These are phyloP conservation scores for Arxiozyma heterogenica DNA, from an alignment of 1,139 yeast species.

Conservation along the genomic window DNA sequence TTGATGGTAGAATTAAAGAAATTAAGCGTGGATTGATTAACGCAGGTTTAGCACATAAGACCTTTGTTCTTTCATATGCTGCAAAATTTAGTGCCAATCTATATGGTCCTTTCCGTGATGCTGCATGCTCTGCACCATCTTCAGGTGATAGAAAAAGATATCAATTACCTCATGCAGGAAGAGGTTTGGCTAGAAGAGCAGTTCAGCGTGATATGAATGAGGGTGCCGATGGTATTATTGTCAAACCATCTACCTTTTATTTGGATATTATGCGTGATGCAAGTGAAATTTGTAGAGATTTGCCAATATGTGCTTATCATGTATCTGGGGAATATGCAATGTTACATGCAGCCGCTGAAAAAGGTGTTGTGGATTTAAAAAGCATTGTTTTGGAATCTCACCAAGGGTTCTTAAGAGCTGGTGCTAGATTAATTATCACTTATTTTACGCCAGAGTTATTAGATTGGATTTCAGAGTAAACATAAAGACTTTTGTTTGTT, in stretches of 20 bases:
- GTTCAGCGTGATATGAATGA: conserved; percentile 74
- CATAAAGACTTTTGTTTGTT: background rate
- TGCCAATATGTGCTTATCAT: conserved; percentile 91
- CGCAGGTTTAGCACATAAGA: conserved; percentile 79
- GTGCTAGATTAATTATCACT: conserved; percentile 83
- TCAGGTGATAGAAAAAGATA: conserved; percentile 88
- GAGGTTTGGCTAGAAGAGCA: conserved; percentile 92
- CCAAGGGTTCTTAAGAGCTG: conserved; percentile 88
- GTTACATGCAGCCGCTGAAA: conserved; percentile 97
- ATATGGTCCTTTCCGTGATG: conserved; percentile 97
- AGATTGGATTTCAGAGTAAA: conserved; percentile 56
- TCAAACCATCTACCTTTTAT: conserved; percentile 95
- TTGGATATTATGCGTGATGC: conserved; percentile 88
- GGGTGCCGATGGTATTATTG: conserved; percentile 93
- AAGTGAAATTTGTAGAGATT: conserved; percentile 65
- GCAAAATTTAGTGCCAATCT: conserved; percentile 88
- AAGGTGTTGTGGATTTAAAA: conserved; percentile 83
- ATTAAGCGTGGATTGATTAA: conserved; percentile 78
- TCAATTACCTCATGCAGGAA: conserved; percentile 88
- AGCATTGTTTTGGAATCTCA: conserved; percentile 88
- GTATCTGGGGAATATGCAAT: conserved; percentile 97
- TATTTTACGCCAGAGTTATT: conserved; percentile 94
- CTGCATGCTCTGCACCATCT: conserved; percentile 87
- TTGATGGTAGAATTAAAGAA: conserved; percentile 87
- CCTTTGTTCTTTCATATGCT: conserved; percentile 84